Conservation (phyloP, 352 stramenopile genomes). For the Globisporangium nunn region DNA sequence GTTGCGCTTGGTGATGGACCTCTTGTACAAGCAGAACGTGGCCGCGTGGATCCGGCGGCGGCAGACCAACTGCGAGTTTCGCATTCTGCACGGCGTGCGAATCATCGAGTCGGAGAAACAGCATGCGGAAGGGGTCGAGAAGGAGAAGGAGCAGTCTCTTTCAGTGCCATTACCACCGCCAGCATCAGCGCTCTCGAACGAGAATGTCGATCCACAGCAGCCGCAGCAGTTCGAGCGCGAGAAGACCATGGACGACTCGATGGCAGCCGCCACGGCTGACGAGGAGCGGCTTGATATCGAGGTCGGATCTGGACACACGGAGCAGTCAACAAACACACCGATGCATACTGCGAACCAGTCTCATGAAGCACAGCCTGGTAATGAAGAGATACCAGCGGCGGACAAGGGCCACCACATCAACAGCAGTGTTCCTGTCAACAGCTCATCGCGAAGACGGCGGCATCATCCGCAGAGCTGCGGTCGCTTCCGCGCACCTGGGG, state of each 20-base stretch:
- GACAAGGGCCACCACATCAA: too few relatives aligned
- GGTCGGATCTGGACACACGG: too few relatives aligned
- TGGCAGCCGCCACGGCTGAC: neutral
- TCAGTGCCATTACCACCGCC: too few relatives aligned
- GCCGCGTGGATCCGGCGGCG: slow-evolving; percentile 5
- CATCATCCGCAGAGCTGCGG: neutral
- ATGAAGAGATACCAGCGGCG: too few relatives aligned
- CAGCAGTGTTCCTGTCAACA: neutral
- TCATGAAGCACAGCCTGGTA: too few relatives aligned
- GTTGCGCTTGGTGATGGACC: slow-evolving; percentile 2
- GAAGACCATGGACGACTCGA: neutral
- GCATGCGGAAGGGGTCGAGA: neutral
- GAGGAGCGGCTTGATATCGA: neutral
- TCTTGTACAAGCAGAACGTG: slow-evolving; percentile 12
- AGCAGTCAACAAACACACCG: neutral
- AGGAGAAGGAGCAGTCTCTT: neutral
- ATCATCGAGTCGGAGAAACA: neutral
- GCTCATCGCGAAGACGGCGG: neutral
- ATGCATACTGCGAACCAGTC: too few relatives aligned
- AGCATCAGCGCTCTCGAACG: neutral
- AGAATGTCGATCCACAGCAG: neutral
- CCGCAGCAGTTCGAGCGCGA: neutral
- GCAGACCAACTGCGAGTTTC: neutral
- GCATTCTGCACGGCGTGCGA: neutral
- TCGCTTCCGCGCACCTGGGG: slow-evolving; percentile 8